Conservation (phyloP, 495 filamentous ascomycete genomes). For the Neurospora cerealis region DNA sequence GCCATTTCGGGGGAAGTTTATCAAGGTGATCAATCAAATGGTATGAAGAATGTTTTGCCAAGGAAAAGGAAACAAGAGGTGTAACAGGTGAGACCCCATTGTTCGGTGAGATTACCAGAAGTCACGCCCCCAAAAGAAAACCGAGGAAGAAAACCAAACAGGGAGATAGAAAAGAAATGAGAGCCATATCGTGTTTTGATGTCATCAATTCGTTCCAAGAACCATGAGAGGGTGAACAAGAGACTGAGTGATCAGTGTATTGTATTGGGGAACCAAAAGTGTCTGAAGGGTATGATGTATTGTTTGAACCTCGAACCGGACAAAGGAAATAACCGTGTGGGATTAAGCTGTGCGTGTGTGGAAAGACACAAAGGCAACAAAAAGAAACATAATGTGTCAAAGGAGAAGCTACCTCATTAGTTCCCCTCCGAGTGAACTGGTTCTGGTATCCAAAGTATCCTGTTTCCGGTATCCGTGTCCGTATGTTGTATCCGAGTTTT, state of each 20-base stretch:
- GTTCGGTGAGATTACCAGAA: background rate
- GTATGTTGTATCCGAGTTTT: background rate
- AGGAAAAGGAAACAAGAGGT: background rate
- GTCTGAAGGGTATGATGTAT: background rate
- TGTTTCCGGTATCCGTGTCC: background rate
- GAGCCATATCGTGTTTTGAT: constrained; percentile 3
- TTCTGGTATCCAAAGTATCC: background rate
- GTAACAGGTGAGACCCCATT: background rate
- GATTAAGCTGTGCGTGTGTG: background rate
- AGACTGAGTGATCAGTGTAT: background rate
- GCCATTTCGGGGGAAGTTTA: background rate
- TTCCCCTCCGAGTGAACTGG: background rate
- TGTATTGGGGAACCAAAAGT: background rate
- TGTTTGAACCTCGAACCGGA: background rate
- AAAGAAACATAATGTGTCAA: background rate
- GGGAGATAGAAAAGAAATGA: constrained; percentile 6
- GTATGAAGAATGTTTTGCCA: background rate
- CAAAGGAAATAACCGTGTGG: background rate
- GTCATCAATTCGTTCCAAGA: background rate
- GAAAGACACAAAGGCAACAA: background rate
- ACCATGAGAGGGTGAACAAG: background rate
- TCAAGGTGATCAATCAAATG: background rate
- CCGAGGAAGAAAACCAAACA: constrained; percentile 11
- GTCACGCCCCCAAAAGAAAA: background rate
- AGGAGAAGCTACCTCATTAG: background rate